Conservation (phyloP, 495 filamentous ascomycete genomes). For the Penicillium paxilli region DNA sequence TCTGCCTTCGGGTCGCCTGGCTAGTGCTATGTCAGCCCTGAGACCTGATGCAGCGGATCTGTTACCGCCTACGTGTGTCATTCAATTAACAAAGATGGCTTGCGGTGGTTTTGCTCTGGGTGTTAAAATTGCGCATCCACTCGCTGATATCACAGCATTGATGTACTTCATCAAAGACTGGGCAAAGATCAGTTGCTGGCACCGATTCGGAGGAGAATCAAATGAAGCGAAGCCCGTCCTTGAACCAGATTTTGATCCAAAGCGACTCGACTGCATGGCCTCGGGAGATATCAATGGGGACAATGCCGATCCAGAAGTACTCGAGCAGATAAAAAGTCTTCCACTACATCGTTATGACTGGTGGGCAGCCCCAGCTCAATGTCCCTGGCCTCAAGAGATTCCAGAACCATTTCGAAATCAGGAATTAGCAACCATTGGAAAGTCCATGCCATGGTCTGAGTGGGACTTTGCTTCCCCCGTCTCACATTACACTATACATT, state of each 20-base stretch:
- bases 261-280: slow-evolving; percentile 24
- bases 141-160: slow-evolving; percentile 50
- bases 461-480: slow-evolving; percentile 24
- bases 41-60: slow-evolving; percentile 1
- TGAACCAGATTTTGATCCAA: slow-evolving; percentile 27
- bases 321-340: slow-evolving; percentile 14
- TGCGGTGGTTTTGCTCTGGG: slow-evolving; percentile 44
- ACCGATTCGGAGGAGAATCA: slow-evolving; percentile 7
- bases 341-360: slow-evolving; percentile 35
- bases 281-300: slow-evolving; percentile 30
- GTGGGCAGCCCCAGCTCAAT: slow-evolving; percentile 22
- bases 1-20: slow-evolving; percentile 6
- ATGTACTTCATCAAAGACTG: slow-evolving; percentile 47
- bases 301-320: slow-evolving; percentile 13
- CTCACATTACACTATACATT: slow-evolving; percentile 24
- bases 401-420: slow-evolving; percentile 16
- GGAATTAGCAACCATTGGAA: slow-evolving; percentile 10
- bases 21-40: slow-evolving; percentile 1
- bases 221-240: slow-evolving; percentile 1
- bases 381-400: slow-evolving; percentile 7
- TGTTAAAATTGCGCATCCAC: slow-evolving; percentile 43
- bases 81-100: slow-evolving; percentile 40
- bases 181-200: slow-evolving; percentile 28
- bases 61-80: slow-evolving; percentile 28
- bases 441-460: slow-evolving; percentile 25